phyloP scores from a whole-genome alignment of 805 yeast species.

The Yarrowia sp. region DNA sequence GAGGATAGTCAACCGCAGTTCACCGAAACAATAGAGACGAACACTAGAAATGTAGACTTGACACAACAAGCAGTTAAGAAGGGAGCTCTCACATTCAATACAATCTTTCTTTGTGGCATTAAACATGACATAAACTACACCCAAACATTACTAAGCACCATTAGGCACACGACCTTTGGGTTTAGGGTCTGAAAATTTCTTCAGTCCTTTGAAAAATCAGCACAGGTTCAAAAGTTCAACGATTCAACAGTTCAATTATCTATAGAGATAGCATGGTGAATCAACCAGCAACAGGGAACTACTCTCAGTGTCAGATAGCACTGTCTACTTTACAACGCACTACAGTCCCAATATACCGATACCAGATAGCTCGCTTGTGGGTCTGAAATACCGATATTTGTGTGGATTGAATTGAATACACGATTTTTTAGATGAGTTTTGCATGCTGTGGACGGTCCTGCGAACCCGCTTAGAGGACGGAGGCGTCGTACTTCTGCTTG shows the following conservation, averaged over 20 bases:
- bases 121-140: too few relatives aligned
- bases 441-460: background rate
- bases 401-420: conserved; percentile 32
- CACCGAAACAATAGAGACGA: too few relatives aligned
- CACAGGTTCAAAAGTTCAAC: background rate
- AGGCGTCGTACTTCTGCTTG: conserved; percentile 99
- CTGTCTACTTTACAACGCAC: conserved; percentile 11
- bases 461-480: conserved; percentile 58
- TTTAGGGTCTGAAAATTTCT: too few relatives aligned
- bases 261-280: conserved; percentile 13
- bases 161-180: too few relatives aligned
- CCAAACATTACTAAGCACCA: too few relatives aligned
- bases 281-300: background rate
- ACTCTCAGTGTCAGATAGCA: background rate
- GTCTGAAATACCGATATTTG: conserved; percentile 37
- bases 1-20: too few relatives aligned
- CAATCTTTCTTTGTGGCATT: too few relatives aligned
- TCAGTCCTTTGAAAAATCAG: too few relatives aligned
- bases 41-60: too few relatives aligned
- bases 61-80: too few relatives aligned
- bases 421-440: conserved; percentile 19
- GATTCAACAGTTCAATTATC: background rate
- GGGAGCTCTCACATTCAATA: too few relatives aligned
- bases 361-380: conserved; percentile 33
- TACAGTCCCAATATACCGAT: conserved; percentile 32